Evolutionary conservation across 1,284 basidiomycete genomes (phyloP).

Genomic region (Tylopilus sp.): DNA sequence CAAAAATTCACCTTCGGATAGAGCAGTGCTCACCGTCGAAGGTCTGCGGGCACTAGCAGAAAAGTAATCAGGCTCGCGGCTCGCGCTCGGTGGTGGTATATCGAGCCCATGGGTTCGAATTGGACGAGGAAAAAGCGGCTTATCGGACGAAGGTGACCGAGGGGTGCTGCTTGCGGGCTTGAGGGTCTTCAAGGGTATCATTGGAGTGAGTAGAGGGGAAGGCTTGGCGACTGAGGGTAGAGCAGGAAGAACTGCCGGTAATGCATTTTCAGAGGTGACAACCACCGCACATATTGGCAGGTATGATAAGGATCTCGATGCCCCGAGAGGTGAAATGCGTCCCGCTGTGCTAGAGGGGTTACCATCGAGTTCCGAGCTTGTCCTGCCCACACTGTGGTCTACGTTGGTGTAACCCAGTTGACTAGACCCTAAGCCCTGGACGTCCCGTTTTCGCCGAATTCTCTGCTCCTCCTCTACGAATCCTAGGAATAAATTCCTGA

Average conservation of each 20-base stretch:
- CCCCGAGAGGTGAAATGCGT: constrained; percentile 34
- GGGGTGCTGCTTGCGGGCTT: constrained; percentile 33
- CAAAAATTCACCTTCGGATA: constrained; percentile 49
- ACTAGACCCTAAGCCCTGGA: constrained; percentile 16
- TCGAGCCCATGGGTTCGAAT: constrained; percentile 33
- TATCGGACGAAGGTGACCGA: constrained; percentile 36
- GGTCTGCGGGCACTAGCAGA: constrained; percentile 42
- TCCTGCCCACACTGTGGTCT: constrained; percentile 29
- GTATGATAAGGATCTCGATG: constrained; percentile 15
- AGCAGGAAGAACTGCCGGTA: constrained; percentile 59
- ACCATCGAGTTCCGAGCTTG: constrained; percentile 32
- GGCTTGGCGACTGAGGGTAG: constrained; percentile 41
- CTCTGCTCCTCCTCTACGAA: constrained; percentile 67
- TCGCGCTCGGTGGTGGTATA: constrained; percentile 20
- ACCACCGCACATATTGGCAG: constrained; percentile 20
- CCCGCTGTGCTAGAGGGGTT: constrained; percentile 21
- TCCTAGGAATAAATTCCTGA: constrained; percentile 68
- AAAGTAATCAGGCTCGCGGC: constrained; percentile 50
- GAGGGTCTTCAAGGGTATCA: constrained; percentile 48
- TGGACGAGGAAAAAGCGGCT: constrained; percentile 32
- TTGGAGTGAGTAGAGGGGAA: constrained; percentile 53
- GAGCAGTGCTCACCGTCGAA: constrained; percentile 40
- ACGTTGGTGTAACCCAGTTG: constrained; percentile 15
- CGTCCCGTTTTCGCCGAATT: constrained; percentile 38
- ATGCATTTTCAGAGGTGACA: constrained; percentile 27